phyloP scores from a whole-genome alignment of 345 rosid genomes.

The Citrus trifoliata region DNA sequence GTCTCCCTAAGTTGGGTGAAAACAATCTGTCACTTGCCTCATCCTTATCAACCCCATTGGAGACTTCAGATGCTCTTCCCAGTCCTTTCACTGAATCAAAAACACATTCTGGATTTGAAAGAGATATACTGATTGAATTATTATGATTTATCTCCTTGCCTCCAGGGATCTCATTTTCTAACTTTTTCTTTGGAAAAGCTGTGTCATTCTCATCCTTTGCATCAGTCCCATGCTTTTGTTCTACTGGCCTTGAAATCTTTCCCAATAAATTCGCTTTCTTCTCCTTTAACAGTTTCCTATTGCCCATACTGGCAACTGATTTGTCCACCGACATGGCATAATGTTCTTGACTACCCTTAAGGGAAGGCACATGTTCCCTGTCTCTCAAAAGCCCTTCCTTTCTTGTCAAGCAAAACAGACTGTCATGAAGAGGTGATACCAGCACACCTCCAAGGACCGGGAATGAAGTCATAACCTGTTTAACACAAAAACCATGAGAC shows the following conservation, averaged over 20 bases:
- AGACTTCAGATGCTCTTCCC: conserved; percentile 22
- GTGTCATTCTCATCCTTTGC: conserved; percentile 9
- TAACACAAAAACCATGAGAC: conserved; percentile 21
- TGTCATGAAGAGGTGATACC: conserved; percentile 69
- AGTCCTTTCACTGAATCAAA: conserved; percentile 17
- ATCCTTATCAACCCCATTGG: conserved; percentile 19
- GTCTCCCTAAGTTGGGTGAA: conserved; percentile 15
- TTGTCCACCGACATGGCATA: conserved; percentile 25
- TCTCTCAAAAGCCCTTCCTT: conserved; percentile 25
- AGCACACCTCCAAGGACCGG: conserved; percentile 44
- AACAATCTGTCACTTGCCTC: conserved; percentile 12
- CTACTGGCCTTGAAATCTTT: conserved; percentile 22
- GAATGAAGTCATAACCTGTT: conserved; percentile 68
- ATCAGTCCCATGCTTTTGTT: conserved; percentile 10
- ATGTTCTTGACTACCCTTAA: conserved; percentile 24
- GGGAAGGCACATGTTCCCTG: conserved; percentile 18
- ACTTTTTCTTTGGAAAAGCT: conserved; percentile 7
- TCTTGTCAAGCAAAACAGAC: conserved; percentile 37
- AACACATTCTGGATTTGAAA: conserved; percentile 9
- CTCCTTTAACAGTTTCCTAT: conserved; percentile 27
- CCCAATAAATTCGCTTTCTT: conserved; percentile 32
- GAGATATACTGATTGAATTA: conserved; percentile 16
- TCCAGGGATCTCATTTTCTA: conserved; percentile 17
- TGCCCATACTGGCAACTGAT: conserved; percentile 24
- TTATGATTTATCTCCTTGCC: conserved; percentile 18